Conservation (phyloP, 192 early-diverging fungal species). For the Powellomyces hirtus region DNA sequence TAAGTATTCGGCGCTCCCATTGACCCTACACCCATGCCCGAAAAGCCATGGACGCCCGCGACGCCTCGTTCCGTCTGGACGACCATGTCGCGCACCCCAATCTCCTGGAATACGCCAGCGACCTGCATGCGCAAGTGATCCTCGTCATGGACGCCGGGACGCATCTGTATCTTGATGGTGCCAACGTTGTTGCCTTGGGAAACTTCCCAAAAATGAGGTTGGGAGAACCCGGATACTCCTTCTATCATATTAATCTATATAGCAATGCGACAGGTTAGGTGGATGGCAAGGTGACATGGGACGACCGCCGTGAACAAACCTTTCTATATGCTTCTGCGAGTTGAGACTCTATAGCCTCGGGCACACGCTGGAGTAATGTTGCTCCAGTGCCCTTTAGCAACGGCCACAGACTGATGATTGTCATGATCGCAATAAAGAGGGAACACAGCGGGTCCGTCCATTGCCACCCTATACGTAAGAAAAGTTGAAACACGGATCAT, state of each 20-base stretch:
- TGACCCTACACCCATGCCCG: no score
- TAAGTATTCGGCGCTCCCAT: no score
- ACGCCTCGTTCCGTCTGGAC: slow-evolving; percentile 39
- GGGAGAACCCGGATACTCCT: slow-evolving; percentile 40
- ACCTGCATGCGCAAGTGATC: slow-evolving; percentile 36
- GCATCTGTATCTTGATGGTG: slow-evolving; percentile 41
- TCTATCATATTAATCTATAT: slow-evolving; percentile 28
- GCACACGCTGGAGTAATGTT: slow-evolving; percentile 43
- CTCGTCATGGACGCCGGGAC: slow-evolving; percentile 16
- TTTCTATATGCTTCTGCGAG: slow-evolving; percentile 25
- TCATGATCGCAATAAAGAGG: slow-evolving; percentile 84
- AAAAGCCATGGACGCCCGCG: not conserved
- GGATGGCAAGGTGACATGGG: not conserved
- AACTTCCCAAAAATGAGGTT: slow-evolving; percentile 53
- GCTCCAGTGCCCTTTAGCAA: slow-evolving; percentile 70
- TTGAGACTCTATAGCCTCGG: slow-evolving; percentile 19
- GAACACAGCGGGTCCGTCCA: slow-evolving; percentile 95
- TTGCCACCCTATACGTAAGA: slow-evolving; percentile 67
- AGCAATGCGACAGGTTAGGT: not conserved
- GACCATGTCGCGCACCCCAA: slow-evolving; percentile 37
- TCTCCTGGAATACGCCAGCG: slow-evolving; percentile 29
- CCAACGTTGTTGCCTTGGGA: slow-evolving; percentile 40
- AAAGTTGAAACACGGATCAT: not conserved
- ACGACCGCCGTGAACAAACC: not conserved
- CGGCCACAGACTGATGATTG: slow-evolving; percentile 81